Evolutionary conservation across 2,329 filamentous ascomycete species (phyloP).

Genomic region (Nothophoma quercina): DNA sequence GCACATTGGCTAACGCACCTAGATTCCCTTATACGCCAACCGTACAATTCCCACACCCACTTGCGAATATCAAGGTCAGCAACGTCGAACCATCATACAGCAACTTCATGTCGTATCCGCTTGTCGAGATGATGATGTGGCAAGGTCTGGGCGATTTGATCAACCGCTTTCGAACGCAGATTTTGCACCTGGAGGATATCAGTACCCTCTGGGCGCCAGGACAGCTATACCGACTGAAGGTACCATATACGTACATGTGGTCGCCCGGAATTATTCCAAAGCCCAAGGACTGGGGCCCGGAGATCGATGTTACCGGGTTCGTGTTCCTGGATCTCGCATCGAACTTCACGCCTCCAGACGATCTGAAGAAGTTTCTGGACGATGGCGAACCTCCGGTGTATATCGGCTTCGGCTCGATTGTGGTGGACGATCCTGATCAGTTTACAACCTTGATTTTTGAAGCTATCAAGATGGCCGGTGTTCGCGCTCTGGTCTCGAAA

Average conservation of each 20-base stretch:
- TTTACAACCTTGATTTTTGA: conserved; percentile 77
- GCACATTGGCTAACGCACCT: conserved; percentile 29
- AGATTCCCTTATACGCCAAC: conserved; percentile 79
- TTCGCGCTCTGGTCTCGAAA: conserved; percentile 75
- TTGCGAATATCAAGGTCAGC: conserved; percentile 76
- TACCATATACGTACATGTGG: conserved; percentile 76
- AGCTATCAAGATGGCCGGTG: conserved; percentile 69
- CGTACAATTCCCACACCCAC: conserved; percentile 76
- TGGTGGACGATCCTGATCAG: conserved; percentile 73
- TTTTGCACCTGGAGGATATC: conserved; percentile 74
- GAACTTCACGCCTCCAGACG: conserved; percentile 64
- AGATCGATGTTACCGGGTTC: conserved; percentile 79
- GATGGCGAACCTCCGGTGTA: conserved; percentile 67
- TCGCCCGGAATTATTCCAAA: conserved; percentile 72
- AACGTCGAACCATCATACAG: conserved; percentile 76
- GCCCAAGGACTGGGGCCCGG: conserved; percentile 71
- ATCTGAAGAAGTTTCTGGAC: conserved; percentile 54
- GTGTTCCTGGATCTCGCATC: conserved; percentile 76
- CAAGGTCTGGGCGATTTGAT: conserved; percentile 75
- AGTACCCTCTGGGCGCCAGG: conserved; percentile 80
- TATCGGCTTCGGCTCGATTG: conserved; percentile 79
- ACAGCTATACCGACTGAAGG: conserved; percentile 73
- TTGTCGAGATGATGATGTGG: conserved; percentile 79
- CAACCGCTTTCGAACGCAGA: conserved; percentile 75
- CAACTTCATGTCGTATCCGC: conserved; percentile 81